Percentiles rank a stretch among this genome's conserved stretches.
Conservation (phyloP, 139 green algal species). For the Monoraphidium neglectum region DNA sequence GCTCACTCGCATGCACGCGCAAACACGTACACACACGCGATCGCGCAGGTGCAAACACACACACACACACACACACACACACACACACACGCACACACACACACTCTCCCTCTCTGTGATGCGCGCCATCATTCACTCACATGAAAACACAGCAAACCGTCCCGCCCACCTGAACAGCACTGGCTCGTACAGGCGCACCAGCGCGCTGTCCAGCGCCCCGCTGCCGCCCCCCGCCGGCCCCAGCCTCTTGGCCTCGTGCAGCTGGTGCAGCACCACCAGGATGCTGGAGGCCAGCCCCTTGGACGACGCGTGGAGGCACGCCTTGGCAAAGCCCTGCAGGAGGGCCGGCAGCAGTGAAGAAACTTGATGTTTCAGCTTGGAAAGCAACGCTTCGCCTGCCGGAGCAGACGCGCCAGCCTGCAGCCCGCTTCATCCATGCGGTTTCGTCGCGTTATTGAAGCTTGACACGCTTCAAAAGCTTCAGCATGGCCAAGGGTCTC, state of each 20-base stretch:
- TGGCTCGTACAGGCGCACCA: slow-evolving; percentile 82
- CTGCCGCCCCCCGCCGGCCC: slow-evolving; percentile 7
- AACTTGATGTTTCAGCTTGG: not conserved
- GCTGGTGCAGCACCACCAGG: slow-evolving; percentile 18
- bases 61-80: too few relatives aligned
- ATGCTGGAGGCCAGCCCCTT: slow-evolving; percentile 56
- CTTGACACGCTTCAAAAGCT: too few relatives aligned
- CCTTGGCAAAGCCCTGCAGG: not conserved
- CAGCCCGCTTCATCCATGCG: too few relatives aligned
- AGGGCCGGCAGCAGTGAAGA: not conserved
- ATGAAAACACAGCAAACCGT: not conserved
- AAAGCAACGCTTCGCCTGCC: not conserved
- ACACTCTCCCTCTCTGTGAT: too few relatives aligned
- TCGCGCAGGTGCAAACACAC: too few relatives aligned
- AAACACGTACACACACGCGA: too few relatives aligned
- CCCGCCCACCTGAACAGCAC: slow-evolving; percentile 63
- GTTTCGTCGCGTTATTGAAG: too few relatives aligned
- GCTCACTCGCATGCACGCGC: too few relatives aligned
- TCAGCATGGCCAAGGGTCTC: too few relatives aligned
- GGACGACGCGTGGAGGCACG: not conserved
- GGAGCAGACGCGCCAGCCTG: too few relatives aligned
- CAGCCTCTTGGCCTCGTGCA: slow-evolving; percentile 24
- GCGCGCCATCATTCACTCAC: too few relatives aligned
- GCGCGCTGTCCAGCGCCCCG: slow-evolving; percentile 59
- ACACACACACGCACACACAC: too few relatives aligned